Evolutionary conservation across 371 early-diverging fungal species (phyloP).

Genomic region (Mucor saturninus): DNA sequence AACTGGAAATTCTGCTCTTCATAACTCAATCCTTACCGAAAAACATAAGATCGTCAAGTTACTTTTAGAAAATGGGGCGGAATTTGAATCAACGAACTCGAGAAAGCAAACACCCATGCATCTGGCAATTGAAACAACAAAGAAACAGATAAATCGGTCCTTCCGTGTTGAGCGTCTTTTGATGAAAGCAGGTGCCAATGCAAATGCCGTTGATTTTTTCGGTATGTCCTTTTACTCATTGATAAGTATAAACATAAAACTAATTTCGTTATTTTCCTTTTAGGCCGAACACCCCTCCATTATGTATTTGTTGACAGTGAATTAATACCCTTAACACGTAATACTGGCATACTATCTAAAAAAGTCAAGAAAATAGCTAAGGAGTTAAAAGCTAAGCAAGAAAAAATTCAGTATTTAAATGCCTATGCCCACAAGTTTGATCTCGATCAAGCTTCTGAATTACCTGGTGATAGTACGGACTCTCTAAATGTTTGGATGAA

Average conservation of each 20-base stretch:
- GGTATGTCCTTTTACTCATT: slow-evolving; percentile 28
- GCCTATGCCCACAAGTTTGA: slow-evolving; percentile 6
- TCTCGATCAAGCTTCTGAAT: slow-evolving; percentile 2
- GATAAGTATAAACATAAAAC: not conserved
- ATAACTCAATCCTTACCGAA: slow-evolving; percentile 47
- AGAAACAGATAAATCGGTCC: slow-evolving; percentile 56
- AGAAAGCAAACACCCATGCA: slow-evolving; percentile 58
- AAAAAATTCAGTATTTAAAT: slow-evolving; percentile 18
- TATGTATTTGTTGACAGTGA: slow-evolving; percentile 49
- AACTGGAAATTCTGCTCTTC: slow-evolving; percentile 41
- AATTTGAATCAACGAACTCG: slow-evolving; percentile 28
- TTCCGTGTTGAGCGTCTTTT: slow-evolving; percentile 58
- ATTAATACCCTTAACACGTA: slow-evolving; percentile 49
- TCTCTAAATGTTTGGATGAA: slow-evolving; percentile 13
- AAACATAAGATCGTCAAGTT: slow-evolving; percentile 46
- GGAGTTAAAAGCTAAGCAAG: slow-evolving; percentile 18
- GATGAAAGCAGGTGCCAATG: slow-evolving; percentile 47
- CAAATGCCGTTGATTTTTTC: slow-evolving; percentile 49
- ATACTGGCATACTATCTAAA: slow-evolving; percentile 23
- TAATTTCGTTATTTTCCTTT: not conserved
- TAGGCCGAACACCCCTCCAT: slow-evolving; percentile 64
- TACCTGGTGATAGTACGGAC: not conserved
- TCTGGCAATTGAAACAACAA: slow-evolving; percentile 53
- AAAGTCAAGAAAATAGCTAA: slow-evolving; percentile 23
- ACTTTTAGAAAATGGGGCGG: slow-evolving; percentile 48